Evolutionary conservation across 208 protist genomes (phyloP).

Genomic region (Zelonia costaricensis): DNA sequence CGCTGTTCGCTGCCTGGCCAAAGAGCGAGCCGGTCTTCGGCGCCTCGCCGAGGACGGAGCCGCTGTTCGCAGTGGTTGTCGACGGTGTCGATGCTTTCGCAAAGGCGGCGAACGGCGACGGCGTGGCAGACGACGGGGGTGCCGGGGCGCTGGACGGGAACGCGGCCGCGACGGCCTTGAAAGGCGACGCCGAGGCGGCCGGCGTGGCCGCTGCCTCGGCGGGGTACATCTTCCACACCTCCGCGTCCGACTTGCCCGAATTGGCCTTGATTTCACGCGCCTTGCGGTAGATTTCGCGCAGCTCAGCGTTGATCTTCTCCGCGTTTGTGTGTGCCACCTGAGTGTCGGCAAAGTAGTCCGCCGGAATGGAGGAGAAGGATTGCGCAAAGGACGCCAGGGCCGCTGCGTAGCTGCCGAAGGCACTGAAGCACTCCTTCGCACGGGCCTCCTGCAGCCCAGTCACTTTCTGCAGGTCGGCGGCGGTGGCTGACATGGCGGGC

Average conservation of each 20-base stretch:
- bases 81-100: background rate
- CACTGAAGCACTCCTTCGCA: constrained; percentile 67
- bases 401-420: constrained; percentile 55
- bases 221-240: constrained; percentile 58
- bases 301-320: constrained; percentile 65
- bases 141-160: constrained; percentile 4
- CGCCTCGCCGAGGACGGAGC: background rate
- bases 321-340: constrained; percentile 36
- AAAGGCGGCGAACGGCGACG: no score
- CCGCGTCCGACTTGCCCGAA: constrained; percentile 38
- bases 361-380: constrained; percentile 50
- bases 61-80: background rate
- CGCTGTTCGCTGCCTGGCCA: no score
- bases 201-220: background rate
- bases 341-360: constrained; percentile 57
- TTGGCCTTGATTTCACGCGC: constrained; percentile 57
- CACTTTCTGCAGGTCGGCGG: constrained; percentile 50
- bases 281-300: constrained; percentile 58
- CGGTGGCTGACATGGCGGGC: constrained; percentile 18
- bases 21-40: background rate
- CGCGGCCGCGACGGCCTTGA: no score
- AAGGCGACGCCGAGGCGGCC: background rate
- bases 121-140: background rate
- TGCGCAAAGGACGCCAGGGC: constrained; percentile 84
- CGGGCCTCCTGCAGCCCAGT: constrained; percentile 60